These are phyloP conservation scores for Limonium bicolor DNA, from an alignment of 148 eudicot genomes.

Conservation along the genomic window DNA sequence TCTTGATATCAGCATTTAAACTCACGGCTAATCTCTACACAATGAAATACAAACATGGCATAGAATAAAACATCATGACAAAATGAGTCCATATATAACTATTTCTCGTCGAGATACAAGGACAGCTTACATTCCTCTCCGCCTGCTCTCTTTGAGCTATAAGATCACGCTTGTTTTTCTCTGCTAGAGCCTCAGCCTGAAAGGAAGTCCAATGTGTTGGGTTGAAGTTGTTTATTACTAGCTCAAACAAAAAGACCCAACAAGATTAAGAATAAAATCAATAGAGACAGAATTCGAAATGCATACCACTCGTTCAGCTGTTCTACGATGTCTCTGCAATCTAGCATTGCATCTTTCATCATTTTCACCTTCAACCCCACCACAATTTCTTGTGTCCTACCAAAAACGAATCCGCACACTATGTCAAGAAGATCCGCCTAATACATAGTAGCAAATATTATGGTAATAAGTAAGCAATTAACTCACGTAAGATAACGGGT, in stretches of 20 bases:
- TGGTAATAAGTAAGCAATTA: neutral
- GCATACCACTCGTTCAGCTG: conserved; percentile 92
- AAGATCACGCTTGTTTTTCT: conserved; percentile 86
- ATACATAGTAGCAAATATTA: neutral
- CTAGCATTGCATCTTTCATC: conserved; percentile 91
- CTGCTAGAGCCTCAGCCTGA: conserved; percentile 94
- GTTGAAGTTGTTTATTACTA: too few relatives aligned
- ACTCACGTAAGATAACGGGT: conserved; percentile 65
- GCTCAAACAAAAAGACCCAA: neutral
- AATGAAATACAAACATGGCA: neutral
- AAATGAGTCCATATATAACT: conserved; percentile 1
- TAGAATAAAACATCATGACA: neutral
- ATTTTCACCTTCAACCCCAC: conserved; percentile 65
- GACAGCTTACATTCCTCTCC: conserved; percentile 61
- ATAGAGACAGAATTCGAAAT: conserved; percentile 4
- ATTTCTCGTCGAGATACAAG: too few relatives aligned
- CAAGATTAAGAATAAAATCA: neutral
- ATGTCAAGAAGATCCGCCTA: too few relatives aligned
- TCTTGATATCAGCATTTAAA: conserved; percentile 84
- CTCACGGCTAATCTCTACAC: conserved; percentile 82
- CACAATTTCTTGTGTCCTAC: conserved; percentile 22
- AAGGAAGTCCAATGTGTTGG: too few relatives aligned
- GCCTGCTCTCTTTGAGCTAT: conserved; percentile 76
- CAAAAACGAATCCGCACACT: too few relatives aligned
- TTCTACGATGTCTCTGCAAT: conserved; percentile 88